These are phyloP conservation scores for Fusarium concolor DNA, from an alignment of 2,329 filamentous ascomycete genomes.

Conservation along the genomic window DNA sequence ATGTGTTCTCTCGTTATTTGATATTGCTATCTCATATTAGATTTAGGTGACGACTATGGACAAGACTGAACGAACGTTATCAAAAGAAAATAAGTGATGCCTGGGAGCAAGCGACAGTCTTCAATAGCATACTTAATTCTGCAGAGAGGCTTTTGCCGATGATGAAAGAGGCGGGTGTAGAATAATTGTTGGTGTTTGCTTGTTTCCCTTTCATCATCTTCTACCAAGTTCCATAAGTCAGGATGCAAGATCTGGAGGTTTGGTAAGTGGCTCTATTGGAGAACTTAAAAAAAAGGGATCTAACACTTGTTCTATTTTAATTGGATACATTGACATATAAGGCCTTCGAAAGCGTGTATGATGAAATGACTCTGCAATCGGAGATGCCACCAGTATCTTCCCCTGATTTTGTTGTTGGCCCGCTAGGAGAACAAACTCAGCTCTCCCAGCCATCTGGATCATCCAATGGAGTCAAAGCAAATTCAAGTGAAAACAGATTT, in stretches of 20 bases:
- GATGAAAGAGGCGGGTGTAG: too few species aligned
- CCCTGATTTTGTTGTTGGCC: neutral
- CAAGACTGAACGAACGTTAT: too few species aligned
- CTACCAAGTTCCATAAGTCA: neutral
- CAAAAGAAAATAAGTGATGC: too few species aligned
- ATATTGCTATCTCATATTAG: too few species aligned
- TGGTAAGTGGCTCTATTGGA: neutral
- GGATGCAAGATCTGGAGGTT: neutral
- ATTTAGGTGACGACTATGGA: too few species aligned
- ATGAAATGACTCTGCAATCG: neutral
- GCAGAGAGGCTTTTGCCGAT: too few species aligned
- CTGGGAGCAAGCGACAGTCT: too few species aligned
- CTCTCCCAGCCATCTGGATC: neutral
- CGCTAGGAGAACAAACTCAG: neutral
- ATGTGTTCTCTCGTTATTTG: too few species aligned
- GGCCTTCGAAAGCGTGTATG: too few species aligned
- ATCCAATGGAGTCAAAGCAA: neutral
- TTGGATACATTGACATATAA: neutral
- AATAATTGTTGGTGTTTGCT: too few species aligned
- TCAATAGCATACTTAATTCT: too few species aligned
- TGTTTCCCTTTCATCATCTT: too few species aligned
- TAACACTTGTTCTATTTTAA: neutral
- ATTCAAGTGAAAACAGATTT: neutral
- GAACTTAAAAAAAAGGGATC: neutral
- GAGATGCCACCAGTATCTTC: neutral